phyloP scores from a whole-genome alignment of 2,329 filamentous ascomycete species.

The Aplosporella prunicola region DNA sequence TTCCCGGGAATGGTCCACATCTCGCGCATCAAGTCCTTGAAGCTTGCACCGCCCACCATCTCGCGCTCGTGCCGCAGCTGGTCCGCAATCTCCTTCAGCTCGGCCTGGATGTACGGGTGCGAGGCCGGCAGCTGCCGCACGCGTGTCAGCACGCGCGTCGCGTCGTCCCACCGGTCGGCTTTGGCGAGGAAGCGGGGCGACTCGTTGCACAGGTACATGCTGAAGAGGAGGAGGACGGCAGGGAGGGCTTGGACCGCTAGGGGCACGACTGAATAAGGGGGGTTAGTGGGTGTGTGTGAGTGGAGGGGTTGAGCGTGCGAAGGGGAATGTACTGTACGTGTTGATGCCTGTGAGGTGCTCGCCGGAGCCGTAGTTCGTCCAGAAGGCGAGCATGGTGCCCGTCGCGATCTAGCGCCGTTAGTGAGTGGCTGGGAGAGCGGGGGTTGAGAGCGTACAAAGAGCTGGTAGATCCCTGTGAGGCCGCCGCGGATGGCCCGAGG shows the following conservation, averaged over 20 bases:
- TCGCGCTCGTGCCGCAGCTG: slow-evolving; percentile 46
- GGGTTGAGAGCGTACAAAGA: slow-evolving; percentile 32
- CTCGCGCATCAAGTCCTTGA: slow-evolving; percentile 31
- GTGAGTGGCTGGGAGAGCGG: not conserved
- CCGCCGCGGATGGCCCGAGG: slow-evolving; percentile 51
- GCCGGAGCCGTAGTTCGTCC: slow-evolving; percentile 45
- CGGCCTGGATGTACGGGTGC: slow-evolving; percentile 28
- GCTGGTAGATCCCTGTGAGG: slow-evolving; percentile 51
- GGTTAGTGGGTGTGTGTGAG: slow-evolving; percentile 3
- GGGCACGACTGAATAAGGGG: slow-evolving; percentile 44
- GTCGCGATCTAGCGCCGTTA: slow-evolving; percentile 30
- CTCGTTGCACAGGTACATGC: slow-evolving; percentile 56
- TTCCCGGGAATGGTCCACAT: slow-evolving; percentile 41
- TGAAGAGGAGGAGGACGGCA: slow-evolving; percentile 48
- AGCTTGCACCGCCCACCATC: slow-evolving; percentile 42
- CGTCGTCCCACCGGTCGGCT: slow-evolving; percentile 58
- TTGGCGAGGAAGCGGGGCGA: slow-evolving; percentile 60
- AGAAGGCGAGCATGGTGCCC: slow-evolving; percentile 44
- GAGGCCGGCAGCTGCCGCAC: slow-evolving; percentile 44
- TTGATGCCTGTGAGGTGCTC: slow-evolving; percentile 39
- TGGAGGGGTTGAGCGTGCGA: not conserved
- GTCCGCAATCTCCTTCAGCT: slow-evolving; percentile 28
- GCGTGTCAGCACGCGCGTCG: slow-evolving; percentile 45
- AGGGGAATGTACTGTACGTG: slow-evolving; percentile 32
- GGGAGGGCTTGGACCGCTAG: slow-evolving; percentile 57